Evolutionary conservation across 1,139 yeast genomes (phyloP), one percentile per base, ranked within the genome.

Genomic region (Wickerhamomyces sp.): DNA sequence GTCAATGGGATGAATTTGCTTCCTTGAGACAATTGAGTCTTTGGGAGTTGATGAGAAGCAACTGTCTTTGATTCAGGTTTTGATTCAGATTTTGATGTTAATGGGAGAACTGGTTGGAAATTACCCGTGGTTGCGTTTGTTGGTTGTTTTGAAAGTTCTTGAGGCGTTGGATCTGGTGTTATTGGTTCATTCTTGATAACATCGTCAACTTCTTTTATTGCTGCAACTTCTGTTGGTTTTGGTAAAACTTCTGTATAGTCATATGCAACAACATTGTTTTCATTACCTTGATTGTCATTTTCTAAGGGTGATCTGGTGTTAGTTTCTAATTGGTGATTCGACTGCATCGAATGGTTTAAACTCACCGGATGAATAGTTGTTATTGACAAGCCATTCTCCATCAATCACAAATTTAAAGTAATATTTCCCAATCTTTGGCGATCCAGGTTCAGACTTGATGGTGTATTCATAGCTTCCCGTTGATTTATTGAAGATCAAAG

Each of bases 311-410:
- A 23, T 29, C 17, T 12, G 5, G 23, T 18, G 32, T 33, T 31
- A 26, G 31, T 30, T n/a, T 13, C n/a, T 18, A 14, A 6, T 16
- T 14, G 9, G 15, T 16, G 7, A 5, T 16, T 6, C 17, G n/a
- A 6, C 5, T 7, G n/a, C 9, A n/a, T 18, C 9, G n/a, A n/a
- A n/a, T n/a, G n/a, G n/a, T n/a, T 24, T 8, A 10, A 10, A 47
- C 54, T 35, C 26, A 47, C 54, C 55, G 6, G 47, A 35, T 2
- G 54, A 36, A 23, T 44, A 49, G 32, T 44, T 40, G 24, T 45
- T 37, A 24, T 45, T 46, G 4, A 35, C 32, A 3, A 30, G 7
- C 55, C 55, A 51, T 9, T 23, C 23, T 5, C 45, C 49, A 30
- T 46, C 37, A 14, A 48, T 37, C 14, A 51, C 38, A 31, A 51